Percentiles rank a stretch among this genome's conserved stretches.
phyloP scores from a whole-genome alignment of 2,329 filamentous ascomycete genomes.

The Trichoderma gracile region DNA sequence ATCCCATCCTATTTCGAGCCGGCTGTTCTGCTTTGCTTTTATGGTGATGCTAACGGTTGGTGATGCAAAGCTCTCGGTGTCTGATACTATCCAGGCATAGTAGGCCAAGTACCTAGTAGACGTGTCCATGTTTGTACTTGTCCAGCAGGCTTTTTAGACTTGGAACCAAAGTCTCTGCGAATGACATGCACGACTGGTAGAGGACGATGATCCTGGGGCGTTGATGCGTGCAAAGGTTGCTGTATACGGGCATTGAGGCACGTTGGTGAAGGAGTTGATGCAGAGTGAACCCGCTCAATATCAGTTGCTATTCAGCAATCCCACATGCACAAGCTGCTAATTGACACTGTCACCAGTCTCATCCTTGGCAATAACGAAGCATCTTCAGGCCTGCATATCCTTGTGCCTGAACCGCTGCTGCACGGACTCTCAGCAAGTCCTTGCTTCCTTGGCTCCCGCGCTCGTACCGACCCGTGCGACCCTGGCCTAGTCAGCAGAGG shows the following conservation, averaged over 20 bases:
- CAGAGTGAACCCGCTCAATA: too few relatives aligned
- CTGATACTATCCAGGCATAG: neutral
- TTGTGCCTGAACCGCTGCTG: neutral
- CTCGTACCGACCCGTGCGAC: conserved; percentile 4
- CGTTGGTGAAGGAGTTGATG: neutral
- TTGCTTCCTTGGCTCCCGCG: neutral
- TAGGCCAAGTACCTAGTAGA: neutral
- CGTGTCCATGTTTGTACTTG: too few relatives aligned
- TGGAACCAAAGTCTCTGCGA: neutral
- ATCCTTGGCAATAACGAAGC: too few relatives aligned
- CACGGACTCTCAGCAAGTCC: neutral
- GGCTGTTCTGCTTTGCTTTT: neutral
- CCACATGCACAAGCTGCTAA: too few relatives aligned
- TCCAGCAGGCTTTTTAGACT: too few relatives aligned
- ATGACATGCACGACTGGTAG: conserved; percentile 10
- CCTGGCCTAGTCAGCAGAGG: neutral
- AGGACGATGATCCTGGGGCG: neutral
- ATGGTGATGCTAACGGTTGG: neutral
- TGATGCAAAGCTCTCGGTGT: neutral
- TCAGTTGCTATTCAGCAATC: too few relatives aligned
- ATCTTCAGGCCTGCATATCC: too few relatives aligned
- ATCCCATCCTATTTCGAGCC: neutral
- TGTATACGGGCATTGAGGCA: neutral
- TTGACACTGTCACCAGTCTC: too few relatives aligned
- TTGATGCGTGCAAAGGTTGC: neutral